Conservation (phyloP, 805 yeast species). For the Kazachstania kunashirensis region DNA sequence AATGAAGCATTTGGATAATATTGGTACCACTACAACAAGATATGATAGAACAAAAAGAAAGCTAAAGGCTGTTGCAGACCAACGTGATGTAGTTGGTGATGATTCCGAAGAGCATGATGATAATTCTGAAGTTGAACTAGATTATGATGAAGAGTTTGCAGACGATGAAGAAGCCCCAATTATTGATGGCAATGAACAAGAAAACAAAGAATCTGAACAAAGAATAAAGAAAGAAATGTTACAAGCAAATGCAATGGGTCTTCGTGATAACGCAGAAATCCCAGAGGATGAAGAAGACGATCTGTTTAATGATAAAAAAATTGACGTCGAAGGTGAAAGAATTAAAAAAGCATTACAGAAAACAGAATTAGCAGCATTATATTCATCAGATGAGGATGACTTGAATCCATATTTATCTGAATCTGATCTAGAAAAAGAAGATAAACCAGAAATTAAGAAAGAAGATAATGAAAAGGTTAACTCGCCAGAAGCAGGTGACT, state of each 20-base stretch:
- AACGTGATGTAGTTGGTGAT: slow-evolving; percentile 30
- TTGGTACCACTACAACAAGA: slow-evolving; percentile 42
- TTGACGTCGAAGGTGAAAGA: slow-evolving; percentile 85
- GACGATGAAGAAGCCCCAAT: slow-evolving; percentile 99
- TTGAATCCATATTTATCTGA: slow-evolving; percentile 73
- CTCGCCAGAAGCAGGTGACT: slow-evolving; percentile 19
- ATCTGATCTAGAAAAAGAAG: slow-evolving; percentile 52
- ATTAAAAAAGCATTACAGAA: slow-evolving; percentile 74
- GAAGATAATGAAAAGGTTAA: slow-evolving; percentile 33
- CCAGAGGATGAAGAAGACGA: slow-evolving; percentile 66
- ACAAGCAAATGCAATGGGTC: slow-evolving; percentile 62
- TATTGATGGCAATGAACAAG: slow-evolving; percentile 92
- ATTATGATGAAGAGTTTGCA: slow-evolving; percentile 92
- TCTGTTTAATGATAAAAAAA: slow-evolving; percentile 60
- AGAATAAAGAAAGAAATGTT: slow-evolving; percentile 79
- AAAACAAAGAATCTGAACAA: slow-evolving; percentile 78
- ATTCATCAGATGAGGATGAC: slow-evolving; percentile 81
- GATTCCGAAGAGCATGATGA: slow-evolving; percentile 41
- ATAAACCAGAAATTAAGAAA: slow-evolving; percentile 30
- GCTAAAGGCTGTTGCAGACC: slow-evolving; percentile 40
- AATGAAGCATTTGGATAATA: slow-evolving; percentile 77
- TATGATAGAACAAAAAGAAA: slow-evolving; percentile 40
- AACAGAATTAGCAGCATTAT: slow-evolving; percentile 67
- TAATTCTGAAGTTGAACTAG: slow-evolving; percentile 85
- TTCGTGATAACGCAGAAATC: slow-evolving; percentile 48